Evolutionary conservation across 108 stramenopile species (phyloP).

Genomic region (Skeletonema costatum): DNA sequence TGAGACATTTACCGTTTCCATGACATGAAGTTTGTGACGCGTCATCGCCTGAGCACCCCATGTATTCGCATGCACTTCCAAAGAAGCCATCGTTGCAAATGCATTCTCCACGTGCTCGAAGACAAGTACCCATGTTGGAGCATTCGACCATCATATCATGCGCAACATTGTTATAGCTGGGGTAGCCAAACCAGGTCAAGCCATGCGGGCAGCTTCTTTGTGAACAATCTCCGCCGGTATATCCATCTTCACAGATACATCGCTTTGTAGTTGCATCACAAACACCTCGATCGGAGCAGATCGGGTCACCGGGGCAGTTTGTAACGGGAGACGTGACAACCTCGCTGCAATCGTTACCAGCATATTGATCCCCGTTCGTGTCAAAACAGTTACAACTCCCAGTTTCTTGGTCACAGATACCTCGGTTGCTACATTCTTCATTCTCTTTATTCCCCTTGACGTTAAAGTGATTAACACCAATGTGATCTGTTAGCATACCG

Average conservation of each 20-base stretch:
- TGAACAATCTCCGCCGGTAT: neutral
- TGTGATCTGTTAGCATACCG: slow-evolving; percentile 46
- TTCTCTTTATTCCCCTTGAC: slow-evolving; percentile 68
- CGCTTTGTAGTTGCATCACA: slow-evolving; percentile 55
- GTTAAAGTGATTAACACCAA: slow-evolving; percentile 15
- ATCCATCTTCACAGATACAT: slow-evolving; percentile 65
- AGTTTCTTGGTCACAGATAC: slow-evolving; percentile 53
- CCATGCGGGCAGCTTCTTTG: slow-evolving; percentile 42
- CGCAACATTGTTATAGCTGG: slow-evolving; percentile 52
- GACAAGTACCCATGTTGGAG: slow-evolving; percentile 70
- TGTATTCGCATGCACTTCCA: slow-evolving; percentile 79
- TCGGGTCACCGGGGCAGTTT: slow-evolving; percentile 39
- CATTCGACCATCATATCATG: slow-evolving; percentile 63
- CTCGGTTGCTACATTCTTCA: slow-evolving; percentile 68
- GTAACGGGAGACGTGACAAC: slow-evolving; percentile 16
- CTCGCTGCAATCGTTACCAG: slow-evolving; percentile 67
- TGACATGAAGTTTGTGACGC: slow-evolving; percentile 42
- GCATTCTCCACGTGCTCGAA: slow-evolving; percentile 61
- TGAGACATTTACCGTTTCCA: slow-evolving; percentile 72
- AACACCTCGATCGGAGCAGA: slow-evolving; percentile 56
- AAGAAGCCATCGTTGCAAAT: slow-evolving; percentile 71
- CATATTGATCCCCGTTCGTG: slow-evolving; percentile 52
- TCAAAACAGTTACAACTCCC: slow-evolving; percentile 60
- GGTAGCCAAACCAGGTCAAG: slow-evolving; percentile 55
- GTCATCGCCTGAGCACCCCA: slow-evolving; percentile 47